Base-by-base conservation (phyloP, 768 basidiomycete genomes). In the Leccinum variicolor region DNA sequence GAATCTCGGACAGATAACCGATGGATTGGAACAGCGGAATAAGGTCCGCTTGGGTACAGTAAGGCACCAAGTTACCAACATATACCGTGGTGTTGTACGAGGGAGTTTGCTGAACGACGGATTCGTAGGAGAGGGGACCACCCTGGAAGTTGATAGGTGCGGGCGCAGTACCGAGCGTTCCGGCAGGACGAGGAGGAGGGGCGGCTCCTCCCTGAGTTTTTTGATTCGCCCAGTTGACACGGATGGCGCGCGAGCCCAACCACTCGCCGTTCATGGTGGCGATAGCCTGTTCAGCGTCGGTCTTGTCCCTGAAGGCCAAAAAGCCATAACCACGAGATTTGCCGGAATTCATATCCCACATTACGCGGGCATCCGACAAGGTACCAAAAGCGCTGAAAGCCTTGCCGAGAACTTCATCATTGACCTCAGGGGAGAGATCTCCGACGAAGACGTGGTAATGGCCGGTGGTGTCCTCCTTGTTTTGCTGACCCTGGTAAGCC, bases 271-370 rank as follows among this genome's bases (percentile, higher is more conserved):
- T 99, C 97, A 99, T 99, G 59, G 96, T 95, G 31, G 92, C 90
- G 72, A 99, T 99, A 45, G 97, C 97, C 74, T 98, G 97, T 73
- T 99, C 97, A 31, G 97, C 97, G 68, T 99, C 97, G 53, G 96
- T 93, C 77, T 96, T 95, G 80, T 99, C 97, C 67, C 96, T 84
- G 84, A 98, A 98, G 3, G 96, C 95, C 62, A 98, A 84, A 83
- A 98, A 98, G 52, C 96, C 95, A 70, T 98, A 98, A 43, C 96
- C 96, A 67, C 96, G 89, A 68, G 90, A 93, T 79, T 98, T 98
- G 60, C 97, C 97, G 53, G 95, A 96, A 77, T 95, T 97, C 94
- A 98, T 98, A 73, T 99, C 97, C 96, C 96, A 98, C 96, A 98
- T 98, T 59, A 98, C 97, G 33, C 97, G 86, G 51, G 96, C 96